A percentile compares a stretch with the other conserved stretches of the same genome.
Conservation (phyloP, 2,329 filamentous ascomycete genomes). For the Sporothrix phasma region DNA sequence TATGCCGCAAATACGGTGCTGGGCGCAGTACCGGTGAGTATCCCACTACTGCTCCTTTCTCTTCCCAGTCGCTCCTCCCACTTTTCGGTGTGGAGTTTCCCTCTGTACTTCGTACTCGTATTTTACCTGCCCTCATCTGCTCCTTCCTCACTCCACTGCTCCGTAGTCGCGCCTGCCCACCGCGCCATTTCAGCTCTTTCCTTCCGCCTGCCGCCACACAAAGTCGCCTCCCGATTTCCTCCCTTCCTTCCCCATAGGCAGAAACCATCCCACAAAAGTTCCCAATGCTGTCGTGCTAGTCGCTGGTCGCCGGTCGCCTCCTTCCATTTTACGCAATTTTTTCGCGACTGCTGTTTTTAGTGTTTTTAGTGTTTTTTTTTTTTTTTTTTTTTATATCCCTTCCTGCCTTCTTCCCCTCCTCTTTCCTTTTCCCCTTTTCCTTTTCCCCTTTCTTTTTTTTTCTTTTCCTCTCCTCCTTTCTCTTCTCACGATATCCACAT, state of each 20-base stretch:
- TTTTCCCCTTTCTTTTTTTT: constrained; percentile 18
- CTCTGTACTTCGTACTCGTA: not conserved
- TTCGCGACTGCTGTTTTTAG: constrained; percentile 1
- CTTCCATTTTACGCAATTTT: constrained; percentile 10
- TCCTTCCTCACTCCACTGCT: not conserved
- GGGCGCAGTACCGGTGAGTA: constrained; percentile 4
- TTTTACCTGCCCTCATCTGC: not conserved
- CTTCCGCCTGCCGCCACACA: constrained; percentile 6
- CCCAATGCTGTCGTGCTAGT: not conserved
- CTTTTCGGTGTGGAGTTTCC: not conserved
- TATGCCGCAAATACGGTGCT: not conserved
- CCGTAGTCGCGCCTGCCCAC: not conserved
- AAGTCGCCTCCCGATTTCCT: not conserved
- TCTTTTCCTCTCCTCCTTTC: constrained; percentile 3
- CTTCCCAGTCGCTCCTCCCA: not conserved
- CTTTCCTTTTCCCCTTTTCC: constrained; percentile 12
- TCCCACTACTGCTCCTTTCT: not conserved
- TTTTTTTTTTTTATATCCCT: constrained; percentile 12
- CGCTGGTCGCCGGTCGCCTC: constrained; percentile 13
- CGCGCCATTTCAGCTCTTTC: not conserved
- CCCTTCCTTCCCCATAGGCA: constrained; percentile 1
- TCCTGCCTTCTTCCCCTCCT: constrained; percentile 12
- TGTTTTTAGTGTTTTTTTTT: constrained; percentile 10
- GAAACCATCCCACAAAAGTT: constrained; percentile 11
- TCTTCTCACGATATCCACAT: constrained; percentile 18